Evolutionary conservation across 169 alveolate genomes (phyloP), one percentile per base, ranked within the genome.

Genomic region (Besnoitia besnoiti): DNA sequence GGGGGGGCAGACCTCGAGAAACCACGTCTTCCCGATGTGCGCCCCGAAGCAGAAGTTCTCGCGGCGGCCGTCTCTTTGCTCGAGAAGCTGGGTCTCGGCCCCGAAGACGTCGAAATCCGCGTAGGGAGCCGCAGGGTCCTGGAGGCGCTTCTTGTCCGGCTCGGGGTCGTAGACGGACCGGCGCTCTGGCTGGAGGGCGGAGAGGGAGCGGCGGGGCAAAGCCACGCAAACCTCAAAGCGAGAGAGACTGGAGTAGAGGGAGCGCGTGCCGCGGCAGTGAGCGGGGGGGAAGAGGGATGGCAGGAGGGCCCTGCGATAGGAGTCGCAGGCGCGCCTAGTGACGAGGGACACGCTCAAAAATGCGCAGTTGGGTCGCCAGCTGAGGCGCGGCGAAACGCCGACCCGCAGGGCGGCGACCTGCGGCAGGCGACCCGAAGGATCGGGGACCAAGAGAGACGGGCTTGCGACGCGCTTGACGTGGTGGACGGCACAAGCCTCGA

Each of bases 11-110:
- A n/a, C 14, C 30, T 73, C 47, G 46, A 73, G 82, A n/a, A n/a
- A 19, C 82, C 39, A 24, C 59, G 59, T 14, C 59, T 42, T 16
- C 61, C 61, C 40, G 62, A 61, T 51, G 46, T 76, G 40, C 47
- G 33, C 49, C 94, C 95, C 37, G 92, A n/a, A 37, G 95, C 95
- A n/a, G 95, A 93, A 47, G 79, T 93, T 27, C 62, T 94, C 39
- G 94, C 96, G 24, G 94, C 94, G n/a, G 92, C 92, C 12, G 91
- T 92, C n/a, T 55, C 87, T 33, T 59, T 94, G 46, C 46, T 94
- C 27, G 82, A 91, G 75, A 87, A 62, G 80, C 90, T 93, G 19
- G 93, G 94, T 51, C 94, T 90, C 42, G 46, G 92, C 37, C 55
- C 91, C 35, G 35, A 82, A 46, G 95, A 93, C 50, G 94, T 93